Evolutionary conservation across 352 stramenopile genomes (phyloP).

Genomic region (Pythium volutum): DNA sequence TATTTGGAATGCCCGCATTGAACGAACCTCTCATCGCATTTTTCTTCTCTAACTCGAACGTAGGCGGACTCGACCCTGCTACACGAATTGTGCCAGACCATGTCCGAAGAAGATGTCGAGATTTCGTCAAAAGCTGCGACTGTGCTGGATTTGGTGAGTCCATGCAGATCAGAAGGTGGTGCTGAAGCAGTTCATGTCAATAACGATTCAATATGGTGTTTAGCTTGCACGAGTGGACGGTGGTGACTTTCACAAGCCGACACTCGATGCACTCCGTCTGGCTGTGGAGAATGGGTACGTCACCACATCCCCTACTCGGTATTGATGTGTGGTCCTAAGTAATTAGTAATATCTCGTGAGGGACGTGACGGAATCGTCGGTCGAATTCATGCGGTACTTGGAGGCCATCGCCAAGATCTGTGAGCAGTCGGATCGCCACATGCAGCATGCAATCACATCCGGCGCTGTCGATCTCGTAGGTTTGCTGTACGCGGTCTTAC

Average conservation of each 20-base stretch:
- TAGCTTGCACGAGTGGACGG: conserved; percentile 45
- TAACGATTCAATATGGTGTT: not conserved
- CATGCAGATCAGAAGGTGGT: not conserved
- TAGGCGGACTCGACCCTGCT: conserved; percentile 51
- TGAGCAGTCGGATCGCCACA: conserved; percentile 49
- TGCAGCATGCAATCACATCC: conserved; percentile 53
- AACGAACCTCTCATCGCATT: not conserved
- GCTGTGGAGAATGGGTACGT: conserved; percentile 24
- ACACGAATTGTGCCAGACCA: conserved; percentile 47
- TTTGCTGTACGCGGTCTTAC: no score
- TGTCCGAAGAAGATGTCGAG: conserved; percentile 72
- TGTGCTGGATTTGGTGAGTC: conserved; percentile 55
- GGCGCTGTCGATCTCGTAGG: conserved; percentile 31
- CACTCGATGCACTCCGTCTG: conserved; percentile 47
- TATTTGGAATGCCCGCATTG: no score
- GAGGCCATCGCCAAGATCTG: conserved; percentile 69
- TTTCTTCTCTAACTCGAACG: not conserved
- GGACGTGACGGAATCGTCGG: conserved; percentile 42
- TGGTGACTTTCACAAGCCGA: conserved; percentile 39
- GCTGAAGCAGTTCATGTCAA: not conserved
- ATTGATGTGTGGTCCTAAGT: not conserved
- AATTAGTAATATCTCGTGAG: conserved; percentile 1
- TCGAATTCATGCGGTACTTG: conserved; percentile 78
- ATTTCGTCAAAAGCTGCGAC: conserved; percentile 58
- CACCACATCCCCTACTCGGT: not conserved